These are phyloP conservation scores for Ascochyta lentis DNA, from an alignment of 2,329 filamentous ascomycete genomes.

Conservation along the genomic window DNA sequence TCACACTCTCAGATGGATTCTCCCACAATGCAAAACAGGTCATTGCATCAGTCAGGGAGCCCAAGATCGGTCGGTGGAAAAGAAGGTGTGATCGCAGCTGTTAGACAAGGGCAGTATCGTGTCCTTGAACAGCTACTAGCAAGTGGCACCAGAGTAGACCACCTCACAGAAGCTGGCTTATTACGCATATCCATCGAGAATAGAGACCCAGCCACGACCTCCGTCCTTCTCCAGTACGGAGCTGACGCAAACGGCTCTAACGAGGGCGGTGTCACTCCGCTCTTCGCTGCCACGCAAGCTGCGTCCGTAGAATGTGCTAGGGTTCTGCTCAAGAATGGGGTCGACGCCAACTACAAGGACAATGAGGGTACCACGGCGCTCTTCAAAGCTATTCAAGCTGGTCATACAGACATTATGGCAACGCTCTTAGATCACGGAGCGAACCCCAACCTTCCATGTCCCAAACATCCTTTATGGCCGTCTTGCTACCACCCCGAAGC, in stretches of 20 bases:
- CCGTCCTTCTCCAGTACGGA: slow-evolving; percentile 34
- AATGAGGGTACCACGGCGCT: slow-evolving; percentile 67
- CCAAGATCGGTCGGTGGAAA: slow-evolving; percentile 42
- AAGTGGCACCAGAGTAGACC: slow-evolving; percentile 34
- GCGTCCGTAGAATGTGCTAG: slow-evolving; percentile 55
- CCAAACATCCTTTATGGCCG: slow-evolving; percentile 72
- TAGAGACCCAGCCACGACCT: slow-evolving; percentile 33
- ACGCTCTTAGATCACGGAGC: slow-evolving; percentile 64
- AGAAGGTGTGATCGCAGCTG: slow-evolving; percentile 56
- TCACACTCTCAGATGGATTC: slow-evolving; percentile 21
- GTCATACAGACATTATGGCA: slow-evolving; percentile 63
- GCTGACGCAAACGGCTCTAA: slow-evolving; percentile 37
- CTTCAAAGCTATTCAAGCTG: slow-evolving; percentile 65
- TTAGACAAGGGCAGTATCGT: slow-evolving; percentile 69
- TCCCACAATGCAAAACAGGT: slow-evolving; percentile 20
- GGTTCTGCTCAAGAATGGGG: slow-evolving; percentile 38
- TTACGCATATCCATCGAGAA: slow-evolving; percentile 36
- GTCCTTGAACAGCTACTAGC: slow-evolving; percentile 50
- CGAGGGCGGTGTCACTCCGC: slow-evolving; percentile 34
- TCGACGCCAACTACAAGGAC: slow-evolving; percentile 65
- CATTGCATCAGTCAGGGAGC: slow-evolving; percentile 24
- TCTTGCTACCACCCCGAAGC: slow-evolving; percentile 64
- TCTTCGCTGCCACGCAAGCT: slow-evolving; percentile 32
- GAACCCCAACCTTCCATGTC: slow-evolving; percentile 71
- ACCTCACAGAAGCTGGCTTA: slow-evolving; percentile 34